Percentiles rank a stretch among this genome's conserved stretches.
phyloP scores from a whole-genome alignment of 495 filamentous ascomycete genomes.

The Diplogelasinospora grovesii region DNA sequence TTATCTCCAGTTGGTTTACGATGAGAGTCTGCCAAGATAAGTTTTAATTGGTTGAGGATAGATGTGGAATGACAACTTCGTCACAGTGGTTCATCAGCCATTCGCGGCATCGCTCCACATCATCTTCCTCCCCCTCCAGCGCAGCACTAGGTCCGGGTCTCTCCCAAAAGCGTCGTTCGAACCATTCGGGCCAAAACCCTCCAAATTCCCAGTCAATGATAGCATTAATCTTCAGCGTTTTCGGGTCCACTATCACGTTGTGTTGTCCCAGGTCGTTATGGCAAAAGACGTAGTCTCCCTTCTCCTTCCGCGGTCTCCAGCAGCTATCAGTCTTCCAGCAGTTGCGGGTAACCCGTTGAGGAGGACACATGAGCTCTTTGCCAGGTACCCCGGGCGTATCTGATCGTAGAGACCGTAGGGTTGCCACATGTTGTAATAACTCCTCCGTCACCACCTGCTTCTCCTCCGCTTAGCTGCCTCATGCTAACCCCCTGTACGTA shows the following conservation, averaged over 20 bases:
- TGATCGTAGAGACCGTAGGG: neutral
- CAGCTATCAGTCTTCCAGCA: constrained; percentile 1
- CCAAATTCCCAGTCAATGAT: constrained; percentile 35
- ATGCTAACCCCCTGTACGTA: constrained; percentile 2
- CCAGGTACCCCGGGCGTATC: constrained; percentile 6
- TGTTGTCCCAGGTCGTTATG: constrained; percentile 29
- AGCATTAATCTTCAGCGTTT: constrained; percentile 25
- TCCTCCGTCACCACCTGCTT: constrained; percentile 1
- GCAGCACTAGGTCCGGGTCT: constrained; percentile 3
- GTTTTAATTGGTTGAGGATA: neutral
- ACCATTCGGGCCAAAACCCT: constrained; percentile 26
- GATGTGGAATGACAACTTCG: constrained; percentile 5
- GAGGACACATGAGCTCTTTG: constrained; percentile 3
- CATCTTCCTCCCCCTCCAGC: constrained; percentile 10
- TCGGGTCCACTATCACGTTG: constrained; percentile 26
- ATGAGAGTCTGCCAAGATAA: no score
- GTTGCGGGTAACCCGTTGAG: neutral
- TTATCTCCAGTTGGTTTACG: no score
- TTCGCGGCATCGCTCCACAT: constrained; percentile 5
- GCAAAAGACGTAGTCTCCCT: constrained; percentile 25
- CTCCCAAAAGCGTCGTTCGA: constrained; percentile 7
- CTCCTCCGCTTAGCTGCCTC: neutral
- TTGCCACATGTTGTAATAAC: neutral
- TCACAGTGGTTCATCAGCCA: constrained; percentile 9
- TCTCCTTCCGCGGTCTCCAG: constrained; percentile 1